Conservation (phyloP, 2,329 filamentous ascomycete species). For the Beauveria varroae region DNA sequence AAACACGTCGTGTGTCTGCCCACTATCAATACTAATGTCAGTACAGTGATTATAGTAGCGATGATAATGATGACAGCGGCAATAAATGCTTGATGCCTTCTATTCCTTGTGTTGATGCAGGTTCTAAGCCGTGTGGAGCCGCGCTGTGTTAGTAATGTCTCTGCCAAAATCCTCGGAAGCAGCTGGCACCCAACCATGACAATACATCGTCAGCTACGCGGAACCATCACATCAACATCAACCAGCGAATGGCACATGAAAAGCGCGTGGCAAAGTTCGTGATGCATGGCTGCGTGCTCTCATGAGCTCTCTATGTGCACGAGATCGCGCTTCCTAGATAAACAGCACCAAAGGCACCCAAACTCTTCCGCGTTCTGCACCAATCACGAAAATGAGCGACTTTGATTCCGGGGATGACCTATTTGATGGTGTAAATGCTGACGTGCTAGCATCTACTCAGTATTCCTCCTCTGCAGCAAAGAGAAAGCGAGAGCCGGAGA, state of each 20-base stretch:
- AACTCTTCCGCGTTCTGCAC: not conserved
- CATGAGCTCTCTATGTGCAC: not conserved
- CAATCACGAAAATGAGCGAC: conserved; percentile 7
- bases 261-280: not conserved
- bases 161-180: too few relatives aligned
- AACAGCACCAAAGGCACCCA: not conserved
- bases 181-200: not conserved
- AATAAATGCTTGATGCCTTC: too few relatives aligned
- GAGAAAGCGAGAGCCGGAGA: not conserved
- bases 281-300: not conserved
- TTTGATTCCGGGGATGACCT: conserved; percentile 23
- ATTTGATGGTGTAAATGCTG: conserved; percentile 16
- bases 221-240: not conserved
- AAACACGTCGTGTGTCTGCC: too few relatives aligned
- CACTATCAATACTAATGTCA: too few relatives aligned
- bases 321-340: not conserved
- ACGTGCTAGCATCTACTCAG: conserved; percentile 7
- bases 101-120: too few relatives aligned
- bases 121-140: too few relatives aligned
- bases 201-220: not conserved
- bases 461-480: not conserved
- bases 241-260: not conserved
- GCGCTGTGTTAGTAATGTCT: too few relatives aligned
- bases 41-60: too few relatives aligned
- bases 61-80: too few relatives aligned